These are phyloP conservation scores for Melampsora larici-populina DNA, from an alignment of 1,284 basidiomycete genomes.

Conservation along the genomic window DNA sequence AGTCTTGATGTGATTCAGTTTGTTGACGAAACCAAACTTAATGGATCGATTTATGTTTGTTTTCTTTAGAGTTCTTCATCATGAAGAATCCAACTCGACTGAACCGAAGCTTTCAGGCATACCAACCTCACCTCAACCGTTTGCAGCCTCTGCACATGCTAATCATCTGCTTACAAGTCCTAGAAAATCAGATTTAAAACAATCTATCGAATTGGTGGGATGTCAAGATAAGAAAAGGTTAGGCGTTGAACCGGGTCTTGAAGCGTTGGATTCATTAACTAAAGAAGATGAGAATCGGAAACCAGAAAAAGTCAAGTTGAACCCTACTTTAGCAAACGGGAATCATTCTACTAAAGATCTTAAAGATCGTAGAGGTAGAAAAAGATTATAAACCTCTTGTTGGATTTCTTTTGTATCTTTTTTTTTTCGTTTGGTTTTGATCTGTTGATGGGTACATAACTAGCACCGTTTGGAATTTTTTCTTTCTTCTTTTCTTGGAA, in stretches of 20 bases:
- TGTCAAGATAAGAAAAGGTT: neutral
- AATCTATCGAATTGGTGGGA: neutral
- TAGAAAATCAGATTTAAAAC: neutral
- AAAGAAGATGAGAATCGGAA: slow-evolving; percentile 34
- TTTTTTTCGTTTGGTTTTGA: neutral
- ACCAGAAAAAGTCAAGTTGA: neutral
- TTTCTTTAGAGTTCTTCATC: neutral
- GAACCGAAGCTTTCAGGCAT: neutral
- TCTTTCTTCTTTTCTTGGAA: no score
- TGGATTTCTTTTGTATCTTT: neutral
- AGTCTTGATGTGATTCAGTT: neutral
- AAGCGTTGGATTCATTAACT: neutral
- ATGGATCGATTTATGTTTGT: no score
- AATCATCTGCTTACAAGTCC: neutral
- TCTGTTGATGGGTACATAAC: neutral
- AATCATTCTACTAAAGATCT: slow-evolving; percentile 1
- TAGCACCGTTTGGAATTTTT: no score
- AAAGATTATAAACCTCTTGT: slow-evolving; percentile 9
- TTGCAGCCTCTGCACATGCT: neutral
- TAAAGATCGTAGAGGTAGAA: slow-evolving; percentile 42
- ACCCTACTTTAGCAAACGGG: neutral
- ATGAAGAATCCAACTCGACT: neutral
- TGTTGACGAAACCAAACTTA: neutral
- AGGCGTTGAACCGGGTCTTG: neutral
- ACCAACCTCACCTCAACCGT: neutral